phyloP scores from a whole-genome alignment of 73 alveolate species.

The Uronychia binucleata region DNA sequence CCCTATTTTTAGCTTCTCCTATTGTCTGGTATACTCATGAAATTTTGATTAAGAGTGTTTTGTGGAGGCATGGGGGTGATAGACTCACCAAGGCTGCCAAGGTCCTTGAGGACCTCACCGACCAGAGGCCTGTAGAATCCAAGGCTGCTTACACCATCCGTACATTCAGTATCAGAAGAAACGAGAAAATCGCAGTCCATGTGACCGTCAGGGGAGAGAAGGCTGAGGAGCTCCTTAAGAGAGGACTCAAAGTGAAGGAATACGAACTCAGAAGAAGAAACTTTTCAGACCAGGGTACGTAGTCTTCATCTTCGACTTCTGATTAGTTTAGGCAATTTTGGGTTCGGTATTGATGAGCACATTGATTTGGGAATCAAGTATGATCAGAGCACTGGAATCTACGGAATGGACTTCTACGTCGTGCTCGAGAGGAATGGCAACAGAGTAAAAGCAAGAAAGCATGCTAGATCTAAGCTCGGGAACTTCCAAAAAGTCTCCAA shows the following conservation, averaged over 20 bases:
- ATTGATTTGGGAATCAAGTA: constrained; percentile 78
- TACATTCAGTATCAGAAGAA: constrained; percentile 70
- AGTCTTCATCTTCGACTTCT: too few relatives aligned
- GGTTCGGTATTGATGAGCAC: constrained; percentile 75
- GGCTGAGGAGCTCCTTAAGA: constrained; percentile 79
- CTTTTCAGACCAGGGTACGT: constrained; percentile 67
- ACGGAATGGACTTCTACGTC: constrained; percentile 84
- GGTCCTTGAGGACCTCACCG: constrained; percentile 71
- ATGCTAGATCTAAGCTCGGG: constrained; percentile 60
- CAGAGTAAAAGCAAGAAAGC: constrained; percentile 63
- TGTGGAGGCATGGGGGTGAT: constrained; percentile 49
- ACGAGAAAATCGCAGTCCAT: constrained; percentile 81
- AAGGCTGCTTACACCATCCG: constrained; percentile 81
- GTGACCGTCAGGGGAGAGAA: constrained; percentile 79
- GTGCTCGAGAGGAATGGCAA: constrained; percentile 71
- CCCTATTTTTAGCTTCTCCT: too few relatives aligned
- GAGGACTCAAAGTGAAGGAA: constrained; percentile 80
- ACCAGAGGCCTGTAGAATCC: constrained; percentile 75
- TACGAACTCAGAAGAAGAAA: constrained; percentile 69
- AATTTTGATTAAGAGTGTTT: too few relatives aligned
- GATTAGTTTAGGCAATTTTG: constrained; percentile 86
- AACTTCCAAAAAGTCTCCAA: constrained; percentile 60
- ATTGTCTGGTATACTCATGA: too few relatives aligned
- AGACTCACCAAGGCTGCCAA: constrained; percentile 75
- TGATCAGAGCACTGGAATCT: constrained; percentile 82